These are phyloP conservation scores for Triadica sebifera DNA, from an alignment of 345 rosid genomes.

Conservation along the genomic window DNA sequence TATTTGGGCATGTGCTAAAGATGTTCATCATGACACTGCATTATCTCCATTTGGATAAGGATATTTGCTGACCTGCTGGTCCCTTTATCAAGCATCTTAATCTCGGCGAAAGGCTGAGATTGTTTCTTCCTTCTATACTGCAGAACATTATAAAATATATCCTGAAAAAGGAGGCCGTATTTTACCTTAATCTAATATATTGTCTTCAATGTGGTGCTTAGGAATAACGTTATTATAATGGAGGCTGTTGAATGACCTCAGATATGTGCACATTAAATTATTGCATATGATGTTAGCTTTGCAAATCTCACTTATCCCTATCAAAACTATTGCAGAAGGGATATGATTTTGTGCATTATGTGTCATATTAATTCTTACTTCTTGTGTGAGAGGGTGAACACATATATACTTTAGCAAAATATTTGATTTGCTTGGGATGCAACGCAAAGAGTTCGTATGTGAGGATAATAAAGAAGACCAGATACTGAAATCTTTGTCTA, in stretches of 20 bases:
- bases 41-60: slow-evolving; percentile 22
- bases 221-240: slow-evolving; percentile 29
- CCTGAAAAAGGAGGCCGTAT: slow-evolving; percentile 6
- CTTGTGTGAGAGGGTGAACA: neutral
- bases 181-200: slow-evolving; percentile 18
- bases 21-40: slow-evolving; percentile 18
- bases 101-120: slow-evolving; percentile 19
- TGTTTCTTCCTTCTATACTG: slow-evolving; percentile 11
- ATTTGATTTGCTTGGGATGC: slow-evolving; percentile 3
- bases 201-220: slow-evolving; percentile 13
- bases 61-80: slow-evolving; percentile 15
- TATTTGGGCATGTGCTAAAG: slow-evolving; percentile 21
- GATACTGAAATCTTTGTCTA: slow-evolving; percentile 22
- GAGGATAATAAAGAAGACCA: slow-evolving; percentile 23
- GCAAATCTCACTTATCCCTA: neutral
- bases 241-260: slow-evolving; percentile 23
- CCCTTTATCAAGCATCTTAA: slow-evolving; percentile 23
- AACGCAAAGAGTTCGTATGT: slow-evolving; percentile 5
- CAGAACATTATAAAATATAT: slow-evolving; percentile 7
- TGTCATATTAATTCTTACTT: slow-evolving; percentile 12
- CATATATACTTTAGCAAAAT: slow-evolving; percentile 10
- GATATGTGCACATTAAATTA: slow-evolving; percentile 23
- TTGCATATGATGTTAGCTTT: neutral
- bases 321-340: neutral
- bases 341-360: neutral